Evolutionary conservation across 768 basidiomycete genomes (phyloP).

Genomic region (Phaffia australis): DNA sequence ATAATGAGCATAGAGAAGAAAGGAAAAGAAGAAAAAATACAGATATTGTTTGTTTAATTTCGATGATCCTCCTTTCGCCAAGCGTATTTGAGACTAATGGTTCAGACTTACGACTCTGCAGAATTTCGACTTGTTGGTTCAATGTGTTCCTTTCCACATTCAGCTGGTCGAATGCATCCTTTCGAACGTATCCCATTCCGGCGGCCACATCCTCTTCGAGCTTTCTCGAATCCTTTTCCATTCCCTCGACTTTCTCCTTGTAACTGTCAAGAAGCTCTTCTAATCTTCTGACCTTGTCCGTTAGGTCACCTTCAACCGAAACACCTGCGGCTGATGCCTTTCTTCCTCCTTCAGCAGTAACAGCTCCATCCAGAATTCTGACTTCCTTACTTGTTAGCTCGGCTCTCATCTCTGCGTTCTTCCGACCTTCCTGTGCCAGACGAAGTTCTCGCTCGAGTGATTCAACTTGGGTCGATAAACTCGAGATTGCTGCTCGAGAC

Average conservation of each 20-base stretch:
- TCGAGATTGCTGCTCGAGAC: background rate
- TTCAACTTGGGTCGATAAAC: conserved; percentile 2
- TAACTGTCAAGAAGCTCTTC: conserved; percentile 5
- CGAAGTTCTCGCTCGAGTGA: conserved; percentile 15
- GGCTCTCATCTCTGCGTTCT: conserved; percentile 3
- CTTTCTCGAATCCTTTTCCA: conserved; percentile 8
- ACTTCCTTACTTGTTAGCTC: conserved; percentile 11
- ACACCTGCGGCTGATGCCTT: background rate
- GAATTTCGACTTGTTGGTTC: background rate
- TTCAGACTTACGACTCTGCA: background rate
- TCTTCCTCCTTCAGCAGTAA: background rate
- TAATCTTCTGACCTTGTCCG: conserved; percentile 1
- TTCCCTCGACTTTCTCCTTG: conserved; percentile 10
- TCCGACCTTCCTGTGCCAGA: background rate
- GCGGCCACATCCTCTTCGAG: conserved; percentile 3
- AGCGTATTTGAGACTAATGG: background rate
- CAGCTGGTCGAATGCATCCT: background rate
- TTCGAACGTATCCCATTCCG: conserved; percentile 8
- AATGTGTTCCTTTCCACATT: background rate
- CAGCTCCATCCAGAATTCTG: background rate
- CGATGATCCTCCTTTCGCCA: background rate
- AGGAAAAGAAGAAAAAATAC: no score
- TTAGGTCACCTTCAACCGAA: background rate
- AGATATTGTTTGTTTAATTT: background rate
- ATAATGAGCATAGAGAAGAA: background rate